Conservation (phyloP, 2,329 filamentous ascomycete species). For the Trichothecium roseum region DNA sequence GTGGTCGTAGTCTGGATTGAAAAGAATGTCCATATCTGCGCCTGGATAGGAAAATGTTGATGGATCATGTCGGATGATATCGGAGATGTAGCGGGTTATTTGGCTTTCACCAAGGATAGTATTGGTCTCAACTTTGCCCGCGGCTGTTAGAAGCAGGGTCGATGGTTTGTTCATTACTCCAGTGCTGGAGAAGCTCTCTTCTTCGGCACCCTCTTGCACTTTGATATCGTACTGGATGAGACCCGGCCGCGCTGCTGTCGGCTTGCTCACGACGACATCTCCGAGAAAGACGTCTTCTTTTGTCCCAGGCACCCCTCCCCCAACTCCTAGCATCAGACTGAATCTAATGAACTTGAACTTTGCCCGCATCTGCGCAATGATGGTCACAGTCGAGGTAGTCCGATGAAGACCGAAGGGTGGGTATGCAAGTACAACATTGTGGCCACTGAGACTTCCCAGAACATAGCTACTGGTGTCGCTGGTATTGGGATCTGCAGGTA, state of each 20-base stretch:
- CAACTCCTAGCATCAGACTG: constrained; percentile 12
- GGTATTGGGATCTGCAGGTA: no score
- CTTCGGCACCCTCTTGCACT: no score
- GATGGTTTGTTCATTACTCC: constrained; percentile 1
- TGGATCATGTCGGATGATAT: background rate
- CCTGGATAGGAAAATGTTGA: background rate
- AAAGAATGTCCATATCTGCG: background rate
- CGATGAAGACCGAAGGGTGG: constrained; percentile 21
- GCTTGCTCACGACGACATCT: constrained; percentile 11
- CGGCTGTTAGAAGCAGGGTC: background rate
- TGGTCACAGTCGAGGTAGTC: constrained; percentile 15
- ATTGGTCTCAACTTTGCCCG: background rate
- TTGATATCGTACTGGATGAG: constrained; percentile 9
- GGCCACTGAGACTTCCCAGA: constrained; percentile 10
- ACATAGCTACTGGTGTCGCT: background rate
- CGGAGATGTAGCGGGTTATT: background rate
- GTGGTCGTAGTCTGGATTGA: constrained; percentile 1
- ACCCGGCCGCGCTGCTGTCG: constrained; percentile 2
- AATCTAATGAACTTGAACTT: constrained; percentile 17
- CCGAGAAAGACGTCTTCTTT: constrained; percentile 8
- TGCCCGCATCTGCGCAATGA: constrained; percentile 18
- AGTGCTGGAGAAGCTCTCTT: no score
- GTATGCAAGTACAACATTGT: constrained; percentile 19
- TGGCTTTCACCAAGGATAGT: background rate
- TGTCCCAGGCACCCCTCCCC: constrained; percentile 10